phyloP scores from a whole-genome alignment of 768 basidiomycete species.

The Galerina marginata region DNA sequence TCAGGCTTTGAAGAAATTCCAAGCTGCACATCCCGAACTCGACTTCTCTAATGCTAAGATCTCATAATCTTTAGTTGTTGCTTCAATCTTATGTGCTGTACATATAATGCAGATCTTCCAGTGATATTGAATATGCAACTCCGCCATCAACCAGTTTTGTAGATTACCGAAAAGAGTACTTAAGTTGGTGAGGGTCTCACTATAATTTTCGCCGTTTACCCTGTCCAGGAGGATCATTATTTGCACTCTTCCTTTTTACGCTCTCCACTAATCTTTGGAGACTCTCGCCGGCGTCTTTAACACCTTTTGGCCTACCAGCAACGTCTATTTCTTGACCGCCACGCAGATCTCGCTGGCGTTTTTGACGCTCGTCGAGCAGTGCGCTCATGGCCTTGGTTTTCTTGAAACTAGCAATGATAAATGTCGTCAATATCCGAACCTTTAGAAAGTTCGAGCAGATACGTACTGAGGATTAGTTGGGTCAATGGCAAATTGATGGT shows the following conservation, averaged over 20 bases:
- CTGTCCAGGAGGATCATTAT: conserved; percentile 28
- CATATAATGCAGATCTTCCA: neutral
- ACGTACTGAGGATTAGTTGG: conserved; percentile 94
- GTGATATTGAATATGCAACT: neutral
- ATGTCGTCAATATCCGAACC: conserved; percentile 10
- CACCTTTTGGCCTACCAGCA: conserved; percentile 14
- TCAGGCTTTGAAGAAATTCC: conserved; percentile 87
- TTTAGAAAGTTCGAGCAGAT: neutral
- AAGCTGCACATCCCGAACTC: conserved; percentile 88
- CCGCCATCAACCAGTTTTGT: neutral
- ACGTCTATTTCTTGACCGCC: conserved; percentile 19
- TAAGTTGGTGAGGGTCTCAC: neutral
- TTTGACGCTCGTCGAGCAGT: conserved; percentile 83
- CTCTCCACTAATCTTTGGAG: conserved; percentile 80
- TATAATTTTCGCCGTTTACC: conserved; percentile 50
- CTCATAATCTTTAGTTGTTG: conserved; percentile 46
- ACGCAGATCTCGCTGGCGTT: conserved; percentile 52
- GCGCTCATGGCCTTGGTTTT: conserved; percentile 91
- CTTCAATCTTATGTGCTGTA: neutral
- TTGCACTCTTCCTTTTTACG: conserved; percentile 78
- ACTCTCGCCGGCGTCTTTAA: conserved; percentile 34
- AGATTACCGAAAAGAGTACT: neutral
- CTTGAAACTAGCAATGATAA: conserved; percentile 67
- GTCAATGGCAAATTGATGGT: conserved; percentile 93
- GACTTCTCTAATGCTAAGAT: conserved; percentile 95